These are phyloP conservation scores for Quercus engelmannii DNA, from an alignment of 306 rosid genomes.

Conservation along the genomic window DNA sequence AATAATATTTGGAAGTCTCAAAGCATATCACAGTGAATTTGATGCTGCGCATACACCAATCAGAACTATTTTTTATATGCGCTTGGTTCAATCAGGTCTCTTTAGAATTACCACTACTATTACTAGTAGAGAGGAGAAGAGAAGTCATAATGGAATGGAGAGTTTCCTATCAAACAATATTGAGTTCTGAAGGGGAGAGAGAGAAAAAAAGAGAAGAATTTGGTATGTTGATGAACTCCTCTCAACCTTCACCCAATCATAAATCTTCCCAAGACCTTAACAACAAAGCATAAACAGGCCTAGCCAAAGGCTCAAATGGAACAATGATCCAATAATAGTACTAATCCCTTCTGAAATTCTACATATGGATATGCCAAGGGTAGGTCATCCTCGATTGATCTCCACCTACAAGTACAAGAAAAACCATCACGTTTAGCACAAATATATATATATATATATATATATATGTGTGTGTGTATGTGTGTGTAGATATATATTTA, in stretches of 20 bases:
- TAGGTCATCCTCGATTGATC: conserved; percentile 26
- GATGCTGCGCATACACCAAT: not conserved
- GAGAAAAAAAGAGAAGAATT: not conserved
- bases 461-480: not conserved
- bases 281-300: not conserved
- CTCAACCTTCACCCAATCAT: not conserved
- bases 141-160: not conserved
- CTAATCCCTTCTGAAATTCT: conserved; percentile 29
- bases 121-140: not conserved
- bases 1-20: not conserved
- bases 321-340: conserved; percentile 21
- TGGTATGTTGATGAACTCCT: not conserved
- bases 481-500: not conserved
- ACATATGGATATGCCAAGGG: conserved; percentile 36
- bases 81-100: not conserved
- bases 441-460: not conserved
- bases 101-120: not conserved
- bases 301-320: not conserved
- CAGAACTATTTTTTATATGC: not conserved
- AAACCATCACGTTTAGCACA: not conserved
- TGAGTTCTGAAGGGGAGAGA: not conserved
- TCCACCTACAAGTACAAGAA: conserved; percentile 24
- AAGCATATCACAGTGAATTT: not conserved
- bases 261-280: not conserved
- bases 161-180: not conserved